phyloP scores from a whole-genome alignment of 139 green algal genomes.

The Edaphochlamys debaryana region DNA sequence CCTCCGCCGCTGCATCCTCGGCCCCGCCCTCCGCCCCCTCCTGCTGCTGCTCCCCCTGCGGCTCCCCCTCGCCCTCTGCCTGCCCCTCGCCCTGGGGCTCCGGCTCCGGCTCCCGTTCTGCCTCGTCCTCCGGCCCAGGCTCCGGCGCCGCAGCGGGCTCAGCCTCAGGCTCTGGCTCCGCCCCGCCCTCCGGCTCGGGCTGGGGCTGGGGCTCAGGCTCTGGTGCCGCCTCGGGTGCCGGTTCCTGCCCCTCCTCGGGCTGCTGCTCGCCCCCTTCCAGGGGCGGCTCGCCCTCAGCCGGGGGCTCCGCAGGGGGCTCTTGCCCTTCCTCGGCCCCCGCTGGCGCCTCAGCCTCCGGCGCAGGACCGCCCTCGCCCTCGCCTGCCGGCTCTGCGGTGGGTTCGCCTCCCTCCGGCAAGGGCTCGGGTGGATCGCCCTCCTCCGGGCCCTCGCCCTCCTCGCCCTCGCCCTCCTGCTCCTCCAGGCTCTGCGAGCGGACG shows the following conservation, averaged over 20 bases:
- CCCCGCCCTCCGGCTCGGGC: background rate
- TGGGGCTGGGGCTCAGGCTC: background rate
- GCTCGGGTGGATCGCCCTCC: no score
- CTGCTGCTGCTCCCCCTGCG: background rate
- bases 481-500: no score
- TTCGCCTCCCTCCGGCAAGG: no score
- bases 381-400: no score
- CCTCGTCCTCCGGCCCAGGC: background rate
- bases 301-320: no score
- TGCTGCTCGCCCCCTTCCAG: background rate
- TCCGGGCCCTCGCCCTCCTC: no score
- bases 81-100: background rate
- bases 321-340: no score
- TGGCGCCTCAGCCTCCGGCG: no score
- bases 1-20: background rate
- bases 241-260: background rate
- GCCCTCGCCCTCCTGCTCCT: no score
- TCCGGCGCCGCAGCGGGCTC: background rate
- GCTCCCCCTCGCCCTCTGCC: background rate
- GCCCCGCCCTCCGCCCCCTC: background rate
- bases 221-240: background rate
- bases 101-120: background rate
- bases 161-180: background rate
- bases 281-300: background rate
- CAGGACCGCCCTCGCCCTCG: no score